Evolutionary conservation across 1,139 yeast species (phyloP).

Genomic region (Zygoascus meyerae): DNA sequence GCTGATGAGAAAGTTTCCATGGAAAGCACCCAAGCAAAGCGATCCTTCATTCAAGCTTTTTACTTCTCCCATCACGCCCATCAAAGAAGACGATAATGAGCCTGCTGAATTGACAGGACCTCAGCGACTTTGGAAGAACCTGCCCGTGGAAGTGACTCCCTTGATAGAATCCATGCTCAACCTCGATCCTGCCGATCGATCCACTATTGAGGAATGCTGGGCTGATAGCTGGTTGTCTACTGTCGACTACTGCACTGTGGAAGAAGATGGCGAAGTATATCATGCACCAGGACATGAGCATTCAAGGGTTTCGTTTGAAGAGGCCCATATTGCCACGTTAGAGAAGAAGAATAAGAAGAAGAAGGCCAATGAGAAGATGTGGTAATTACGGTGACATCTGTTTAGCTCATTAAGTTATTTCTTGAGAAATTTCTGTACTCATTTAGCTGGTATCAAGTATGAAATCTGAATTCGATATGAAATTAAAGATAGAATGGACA

Average conservation of each 20-base stretch:
- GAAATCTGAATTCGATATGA: too few species aligned
- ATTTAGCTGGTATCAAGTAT: too few species aligned
- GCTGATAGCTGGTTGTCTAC: slow-evolving; percentile 67
- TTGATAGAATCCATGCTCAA: slow-evolving; percentile 32
- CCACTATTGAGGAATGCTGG: slow-evolving; percentile 78
- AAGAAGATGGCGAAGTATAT: slow-evolving; percentile 32
- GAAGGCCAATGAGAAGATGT: slow-evolving; percentile 35
- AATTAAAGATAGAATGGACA: too few species aligned
- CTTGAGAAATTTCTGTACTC: too few species aligned
- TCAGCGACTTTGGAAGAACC: slow-evolving; percentile 28
- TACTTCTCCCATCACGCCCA: slow-evolving; percentile 9
- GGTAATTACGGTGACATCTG: slow-evolving; percentile 21
- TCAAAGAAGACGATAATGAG: slow-evolving; percentile 5
- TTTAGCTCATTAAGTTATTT: too few species aligned
- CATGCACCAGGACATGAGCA: slow-evolving; percentile 59
- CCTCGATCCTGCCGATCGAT: slow-evolving; percentile 44
- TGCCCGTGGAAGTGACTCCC: slow-evolving; percentile 33
- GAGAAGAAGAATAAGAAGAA: slow-evolving; percentile 52
- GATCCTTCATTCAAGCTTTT: slow-evolving; percentile 72
- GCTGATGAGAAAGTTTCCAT: slow-evolving; percentile 90
- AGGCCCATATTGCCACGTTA: slow-evolving; percentile 90
- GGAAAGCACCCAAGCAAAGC: slow-evolving; percentile 89
- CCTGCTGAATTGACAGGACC: slow-evolving; percentile 26
- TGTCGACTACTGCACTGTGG: slow-evolving; percentile 46
- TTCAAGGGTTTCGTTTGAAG: slow-evolving; percentile 84